Base-by-base conservation (phyloP, 495 filamentous ascomycete genomes). In the Talaromyces borbonicus region DNA sequence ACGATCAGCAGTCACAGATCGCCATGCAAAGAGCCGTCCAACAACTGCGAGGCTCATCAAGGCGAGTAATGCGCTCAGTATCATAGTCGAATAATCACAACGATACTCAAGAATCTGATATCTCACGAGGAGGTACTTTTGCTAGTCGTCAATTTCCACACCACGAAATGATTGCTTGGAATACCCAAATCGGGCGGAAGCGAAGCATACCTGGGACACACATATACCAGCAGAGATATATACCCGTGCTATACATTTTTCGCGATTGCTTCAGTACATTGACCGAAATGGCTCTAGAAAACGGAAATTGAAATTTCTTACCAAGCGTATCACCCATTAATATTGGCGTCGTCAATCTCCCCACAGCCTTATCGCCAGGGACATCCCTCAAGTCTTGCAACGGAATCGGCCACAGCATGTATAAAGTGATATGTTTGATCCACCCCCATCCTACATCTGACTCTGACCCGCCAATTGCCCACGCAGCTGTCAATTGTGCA, bases 371-470 rank as follows among this genome's bases (percentile, higher is more conserved):
- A 38, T 38, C 35, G 2, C 35, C 35, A 23, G 35, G 35, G 16
- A 38, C 35, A 20, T 38, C 35, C 8, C 35, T 38, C 35, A 38
- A 38, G 22, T 38, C 35, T 20, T 38, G 35, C 35, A 38, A 22
- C 35, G 35, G 35, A 38, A 38, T 38, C 16, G 35, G 35, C 35
- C 35, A 38, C 16, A 20, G 16, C 35, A 38, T 38, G 16, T 38
- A 38, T 20, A 38, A 20, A 1, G 35, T 38, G 16, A 38, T 38
- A 38, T 38, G 22, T 12, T 38, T 38, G 15, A 23, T 38, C 35
- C 35, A 38, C 1, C 8, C 16, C 35, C 35, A 38, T 8, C 35
- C 35, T 20, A 38, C 22, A 9, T 38, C n/a, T 12, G 35, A 9
- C 8, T 19, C 15, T 15, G 35, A 38, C 5, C 35, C 35, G 22